A percentile compares a stretch with the other conserved stretches of the same genome.
These are phyloP conservation scores for Phytophthora capsici DNA, from an alignment of 352 stramenopile species.

Conservation along the genomic window DNA sequence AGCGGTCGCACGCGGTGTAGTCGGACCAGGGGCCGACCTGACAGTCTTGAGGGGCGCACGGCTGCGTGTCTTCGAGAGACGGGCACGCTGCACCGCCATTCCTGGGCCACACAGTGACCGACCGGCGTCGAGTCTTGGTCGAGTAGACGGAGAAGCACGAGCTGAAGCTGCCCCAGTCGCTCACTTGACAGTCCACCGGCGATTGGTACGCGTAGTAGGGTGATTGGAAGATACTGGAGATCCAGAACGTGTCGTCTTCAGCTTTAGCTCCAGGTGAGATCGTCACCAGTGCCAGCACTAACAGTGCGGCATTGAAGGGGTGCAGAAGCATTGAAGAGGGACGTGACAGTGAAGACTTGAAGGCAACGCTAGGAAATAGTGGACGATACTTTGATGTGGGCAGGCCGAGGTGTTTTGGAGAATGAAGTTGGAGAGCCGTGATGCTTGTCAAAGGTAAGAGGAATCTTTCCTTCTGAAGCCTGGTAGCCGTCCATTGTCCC, in stretches of 20 bases:
- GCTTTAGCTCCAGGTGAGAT: not conserved
- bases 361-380: conserved; percentile 20
- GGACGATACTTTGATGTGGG: conserved; percentile 8
- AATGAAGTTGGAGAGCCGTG: conserved; percentile 14
- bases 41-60: conserved; percentile 54
- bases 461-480: conserved; percentile 9
- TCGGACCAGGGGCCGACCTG: conserved; percentile 41
- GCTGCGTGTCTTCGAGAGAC: conserved; percentile 44
- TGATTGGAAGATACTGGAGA: conserved; percentile 4
- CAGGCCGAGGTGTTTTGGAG: conserved; percentile 14
- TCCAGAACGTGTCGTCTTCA: conserved; percentile 23
- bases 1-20: conserved; percentile 38
- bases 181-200: conserved; percentile 20
- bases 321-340: conserved; percentile 8
- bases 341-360: not conserved
- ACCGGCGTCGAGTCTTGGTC: conserved; percentile 51
- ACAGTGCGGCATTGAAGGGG: conserved; percentile 4
- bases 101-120: conserved; percentile 27
- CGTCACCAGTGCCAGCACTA: conserved; percentile 12
- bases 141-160: conserved; percentile 34
- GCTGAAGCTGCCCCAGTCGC: conserved; percentile 45
- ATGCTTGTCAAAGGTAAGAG: conserved; percentile 14
- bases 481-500: conserved; percentile 6
- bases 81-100: conserved; percentile 51
- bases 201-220: not conserved